A percentile compares a stretch with the other conserved stretches of the same genome.
Conservation (phyloP, 176 grass and related monocot genomes). For the Carex parvula region DNA sequence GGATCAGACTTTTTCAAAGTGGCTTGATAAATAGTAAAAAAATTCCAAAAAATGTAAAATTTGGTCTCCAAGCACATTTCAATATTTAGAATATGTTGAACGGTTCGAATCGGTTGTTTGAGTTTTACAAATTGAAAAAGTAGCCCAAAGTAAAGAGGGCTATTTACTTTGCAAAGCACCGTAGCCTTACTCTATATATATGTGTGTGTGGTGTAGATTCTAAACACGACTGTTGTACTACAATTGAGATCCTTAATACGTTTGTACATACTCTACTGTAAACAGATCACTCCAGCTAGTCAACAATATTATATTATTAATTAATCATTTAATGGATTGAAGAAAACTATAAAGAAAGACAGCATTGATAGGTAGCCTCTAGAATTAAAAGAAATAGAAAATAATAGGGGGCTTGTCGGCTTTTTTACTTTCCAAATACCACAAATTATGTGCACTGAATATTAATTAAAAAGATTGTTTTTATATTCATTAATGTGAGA, state of each 20-base stretch:
- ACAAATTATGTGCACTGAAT: conserved; percentile 7
- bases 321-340: neutral
- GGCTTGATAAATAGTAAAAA: no score
- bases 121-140: no score
- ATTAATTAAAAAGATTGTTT: neutral
- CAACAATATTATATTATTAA: neutral
- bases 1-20: no score
- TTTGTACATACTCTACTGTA: neutral
- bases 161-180: no score
- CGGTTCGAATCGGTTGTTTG: no score
- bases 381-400: neutral
- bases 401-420: neutral
- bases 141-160: no score
- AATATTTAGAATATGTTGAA: no score
- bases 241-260: neutral
- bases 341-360: neutral
- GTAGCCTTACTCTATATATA: no score
- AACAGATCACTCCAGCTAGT: neutral
- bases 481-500: neutral
- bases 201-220: neutral
- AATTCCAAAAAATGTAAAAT: no score
- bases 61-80: no score
- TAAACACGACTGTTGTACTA: neutral
- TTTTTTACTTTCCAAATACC: neutral
- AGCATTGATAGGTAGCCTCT: neutral